A percentile compares a stretch with the other conserved stretches of the same genome.
phyloP scores from a whole-genome alignment of 305 asterid species.

The Solanum chacoense region DNA sequence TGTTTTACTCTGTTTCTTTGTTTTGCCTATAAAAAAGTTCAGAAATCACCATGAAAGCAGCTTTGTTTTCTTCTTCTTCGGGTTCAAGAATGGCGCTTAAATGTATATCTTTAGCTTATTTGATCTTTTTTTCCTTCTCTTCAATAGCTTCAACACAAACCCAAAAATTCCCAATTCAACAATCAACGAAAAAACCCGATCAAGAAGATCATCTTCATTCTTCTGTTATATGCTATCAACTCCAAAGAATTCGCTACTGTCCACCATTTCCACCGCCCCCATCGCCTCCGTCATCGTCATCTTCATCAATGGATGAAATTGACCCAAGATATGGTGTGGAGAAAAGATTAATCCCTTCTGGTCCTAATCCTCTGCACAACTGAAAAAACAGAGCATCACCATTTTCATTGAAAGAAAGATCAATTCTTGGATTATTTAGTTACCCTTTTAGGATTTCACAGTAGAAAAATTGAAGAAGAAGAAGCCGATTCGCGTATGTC shows the following conservation, averaged over 20 bases:
- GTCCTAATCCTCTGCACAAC: constrained; percentile 83
- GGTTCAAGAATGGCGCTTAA: not conserved
- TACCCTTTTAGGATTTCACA: too few relatives aligned
- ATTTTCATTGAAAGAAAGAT: not conserved
- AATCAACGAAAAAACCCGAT: not conserved
- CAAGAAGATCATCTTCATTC: constrained; percentile 14
- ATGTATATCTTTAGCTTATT: not conserved
- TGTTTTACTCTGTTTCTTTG: not conserved
- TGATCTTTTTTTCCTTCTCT: not conserved
- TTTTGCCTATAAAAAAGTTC: not conserved
- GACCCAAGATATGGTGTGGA: constrained; percentile 76
- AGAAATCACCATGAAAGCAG: constrained; percentile 15
- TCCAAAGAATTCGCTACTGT: constrained; percentile 41
- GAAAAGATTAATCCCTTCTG: constrained; percentile 78
- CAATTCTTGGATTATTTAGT: too few relatives aligned
- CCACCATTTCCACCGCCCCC: constrained; percentile 28
- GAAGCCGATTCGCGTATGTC: too few relatives aligned
- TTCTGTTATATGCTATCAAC: constrained; percentile 22
- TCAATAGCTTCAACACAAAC: constrained; percentile 6
- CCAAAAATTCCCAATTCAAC: not conserved
- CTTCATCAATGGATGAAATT: constrained; percentile 27
- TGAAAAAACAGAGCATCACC: constrained; percentile 14
- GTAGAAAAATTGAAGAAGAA: too few relatives aligned
- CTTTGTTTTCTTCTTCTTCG: constrained; percentile 7
- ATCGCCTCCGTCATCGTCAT: constrained; percentile 7